phyloP scores from a whole-genome alignment of 768 basidiomycete genomes.

The Strobilomyces confusus region DNA sequence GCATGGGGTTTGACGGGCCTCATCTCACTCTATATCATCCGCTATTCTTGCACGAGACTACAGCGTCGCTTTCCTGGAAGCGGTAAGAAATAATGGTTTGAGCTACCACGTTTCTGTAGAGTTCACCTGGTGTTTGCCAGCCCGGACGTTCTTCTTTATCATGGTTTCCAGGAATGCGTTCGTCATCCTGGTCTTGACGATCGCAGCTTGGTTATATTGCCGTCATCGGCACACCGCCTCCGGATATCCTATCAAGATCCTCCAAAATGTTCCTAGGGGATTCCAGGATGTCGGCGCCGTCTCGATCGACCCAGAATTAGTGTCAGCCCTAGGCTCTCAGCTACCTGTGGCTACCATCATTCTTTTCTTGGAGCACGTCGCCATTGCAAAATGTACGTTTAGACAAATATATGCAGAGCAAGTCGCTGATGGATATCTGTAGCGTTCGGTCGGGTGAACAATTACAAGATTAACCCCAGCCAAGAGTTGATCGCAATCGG shows the following conservation, averaged over 20 bases:
- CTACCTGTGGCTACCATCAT: constrained; percentile 86
- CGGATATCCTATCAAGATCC: constrained; percentile 82
- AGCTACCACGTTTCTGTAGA: neutral
- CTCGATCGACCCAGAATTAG: constrained; percentile 43
- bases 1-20: constrained; percentile 86
- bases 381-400: constrained; percentile 84
- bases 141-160: constrained; percentile 72
- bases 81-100: constrained; percentile 38
- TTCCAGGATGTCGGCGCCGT: constrained; percentile 57
- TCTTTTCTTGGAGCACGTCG: constrained; percentile 91
- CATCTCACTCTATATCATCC: constrained; percentile 63
- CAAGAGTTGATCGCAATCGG: constrained; percentile 97
- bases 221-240: constrained; percentile 52
- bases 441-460: constrained; percentile 94
- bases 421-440: constrained; percentile 11
- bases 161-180: constrained; percentile 79
- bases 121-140: constrained; percentile 31
- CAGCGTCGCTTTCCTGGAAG: constrained; percentile 57
- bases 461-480: constrained; percentile 91
- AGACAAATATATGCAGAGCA: neutral
- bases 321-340: constrained; percentile 67
- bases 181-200: constrained; percentile 81
- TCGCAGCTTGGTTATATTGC: constrained; percentile 84
- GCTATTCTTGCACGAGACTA: constrained; percentile 48
- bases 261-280: constrained; percentile 81